Conservation (phyloP, 1,284 basidiomycete species). For the Sphagnurus paluster region DNA sequence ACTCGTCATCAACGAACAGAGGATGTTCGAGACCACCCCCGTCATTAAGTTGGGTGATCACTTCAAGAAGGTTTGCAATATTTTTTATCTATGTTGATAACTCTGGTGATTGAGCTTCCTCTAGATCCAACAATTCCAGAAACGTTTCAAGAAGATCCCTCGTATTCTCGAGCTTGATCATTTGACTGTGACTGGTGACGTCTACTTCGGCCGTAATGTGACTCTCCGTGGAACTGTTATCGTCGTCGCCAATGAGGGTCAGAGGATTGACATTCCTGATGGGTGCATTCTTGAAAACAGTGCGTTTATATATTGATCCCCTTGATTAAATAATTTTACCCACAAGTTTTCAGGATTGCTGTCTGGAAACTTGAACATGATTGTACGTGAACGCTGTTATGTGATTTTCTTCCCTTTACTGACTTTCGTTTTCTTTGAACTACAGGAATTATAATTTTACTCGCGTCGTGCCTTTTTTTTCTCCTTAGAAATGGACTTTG, state of each 20-base stretch:
- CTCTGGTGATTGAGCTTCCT: conserved; percentile 20
- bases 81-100: background rate
- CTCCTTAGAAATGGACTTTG: background rate
- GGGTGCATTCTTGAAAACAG: conserved; percentile 94
- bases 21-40: conserved; percentile 94
- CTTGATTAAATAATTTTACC: background rate
- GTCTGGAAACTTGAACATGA: conserved; percentile 71
- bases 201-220: conserved; percentile 94
- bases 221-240: conserved; percentile 88
- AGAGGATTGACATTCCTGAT: conserved; percentile 94
- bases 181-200: conserved; percentile 95
- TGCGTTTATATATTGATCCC: conserved; percentile 30
- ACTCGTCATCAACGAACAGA: conserved; percentile 85
- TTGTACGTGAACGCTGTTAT: conserved; percentile 39
- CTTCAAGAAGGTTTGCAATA: conserved; percentile 72
- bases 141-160: conserved; percentile 96
- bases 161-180: conserved; percentile 94
- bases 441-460: conserved; percentile 33
- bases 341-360: conserved; percentile 48
- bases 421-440: background rate
- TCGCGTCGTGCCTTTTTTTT: background rate
- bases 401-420: background rate
- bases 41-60: conserved; percentile 98
- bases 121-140: conserved; percentile 96
- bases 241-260: conserved; percentile 85